Base-by-base conservation (phyloP, 2,329 filamentous ascomycete genomes). In the Ascochyta viciae-villosae region DNA sequence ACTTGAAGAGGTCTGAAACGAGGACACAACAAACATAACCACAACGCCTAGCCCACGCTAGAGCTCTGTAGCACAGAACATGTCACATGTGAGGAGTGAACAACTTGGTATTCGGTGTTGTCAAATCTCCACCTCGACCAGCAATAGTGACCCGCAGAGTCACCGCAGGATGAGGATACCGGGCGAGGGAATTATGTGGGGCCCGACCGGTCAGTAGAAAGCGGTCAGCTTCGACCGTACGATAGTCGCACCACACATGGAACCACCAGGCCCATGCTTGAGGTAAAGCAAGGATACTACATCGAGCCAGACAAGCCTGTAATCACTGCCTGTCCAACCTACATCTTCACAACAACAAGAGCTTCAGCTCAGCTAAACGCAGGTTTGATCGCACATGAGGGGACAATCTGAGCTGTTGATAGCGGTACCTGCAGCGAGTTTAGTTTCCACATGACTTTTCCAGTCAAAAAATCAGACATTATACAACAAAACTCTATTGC, bases 1-100 rank as follows among this genome's bases (percentile, higher is more conserved):
- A 62, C 62, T 8, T 72, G 29, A 31, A 10, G 12, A 12, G 13
- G 29, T 13, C 10, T 31, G 27, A 12, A 15, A 2, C 6, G 60
- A 70, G 34, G 2, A 12, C 6, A 6, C 3, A 22, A 38, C 9
- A 39, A 34, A 12, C 37, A 39, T 7, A 24, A 22, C 9, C 4
- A 39, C 19, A 39, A 39, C 9, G 16, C 34, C n/a, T 37, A 22
- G 6, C 37, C 16, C 16, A 23, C 37, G 37, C 16, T 39, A 13
- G 10, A 15, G 19, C 19, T 22, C 22, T 6, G 35, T 22, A 22
- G 35, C 35, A 22, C n/a, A 38, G 19, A 19, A 38, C 2, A n/a
- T 8, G 2, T 16, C 6, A 16, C 33, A 19, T 19, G 8, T 35
- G n/a, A 9, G n/a, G 33, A 8, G 15, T 9, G 15, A 35, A 16